phyloP scores from a whole-genome alignment of 352 stramenopile species.

The Pythium folliculosum region DNA sequence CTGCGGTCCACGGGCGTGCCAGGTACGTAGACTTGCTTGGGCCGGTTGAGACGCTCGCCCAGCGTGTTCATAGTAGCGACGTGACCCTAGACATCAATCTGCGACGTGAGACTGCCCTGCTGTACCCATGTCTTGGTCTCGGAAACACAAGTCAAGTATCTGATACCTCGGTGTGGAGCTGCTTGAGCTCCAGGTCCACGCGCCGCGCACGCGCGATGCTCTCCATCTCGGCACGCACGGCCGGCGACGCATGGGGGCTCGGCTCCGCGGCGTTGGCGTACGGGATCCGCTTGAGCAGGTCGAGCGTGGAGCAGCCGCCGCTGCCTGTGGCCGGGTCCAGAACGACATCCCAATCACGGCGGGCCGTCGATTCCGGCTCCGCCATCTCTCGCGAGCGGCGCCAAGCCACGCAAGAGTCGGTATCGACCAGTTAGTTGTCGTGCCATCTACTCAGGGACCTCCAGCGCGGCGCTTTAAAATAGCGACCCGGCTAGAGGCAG shows the following conservation, averaged over 20 bases:
- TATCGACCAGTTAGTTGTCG: too few relatives aligned
- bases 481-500: not conserved
- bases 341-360: constrained; percentile 8
- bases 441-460: not conserved
- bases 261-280: constrained; percentile 12
- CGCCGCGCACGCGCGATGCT: constrained; percentile 15
- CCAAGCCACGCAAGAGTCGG: not conserved
- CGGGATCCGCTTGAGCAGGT: constrained; percentile 52
- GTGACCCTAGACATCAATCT: not conserved
- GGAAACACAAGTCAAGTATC: too few relatives aligned
- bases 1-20: constrained; percentile 40
- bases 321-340: constrained; percentile 27
- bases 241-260: constrained; percentile 13
- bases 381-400: not conserved
- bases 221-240: constrained; percentile 55
- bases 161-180: constrained; percentile 1
- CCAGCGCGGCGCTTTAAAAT: not conserved
- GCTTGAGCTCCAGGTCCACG: constrained; percentile 10
- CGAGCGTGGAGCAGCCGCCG: constrained; percentile 59
- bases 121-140: not conserved
- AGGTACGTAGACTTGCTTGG: constrained; percentile 38
- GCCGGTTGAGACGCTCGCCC: constrained; percentile 33
- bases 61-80: constrained; percentile 44
- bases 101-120: not conserved
- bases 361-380: too few relatives aligned